Base-by-base conservation (phyloP, 192 early-diverging fungal species). In the Coemansia sp. region DNA sequence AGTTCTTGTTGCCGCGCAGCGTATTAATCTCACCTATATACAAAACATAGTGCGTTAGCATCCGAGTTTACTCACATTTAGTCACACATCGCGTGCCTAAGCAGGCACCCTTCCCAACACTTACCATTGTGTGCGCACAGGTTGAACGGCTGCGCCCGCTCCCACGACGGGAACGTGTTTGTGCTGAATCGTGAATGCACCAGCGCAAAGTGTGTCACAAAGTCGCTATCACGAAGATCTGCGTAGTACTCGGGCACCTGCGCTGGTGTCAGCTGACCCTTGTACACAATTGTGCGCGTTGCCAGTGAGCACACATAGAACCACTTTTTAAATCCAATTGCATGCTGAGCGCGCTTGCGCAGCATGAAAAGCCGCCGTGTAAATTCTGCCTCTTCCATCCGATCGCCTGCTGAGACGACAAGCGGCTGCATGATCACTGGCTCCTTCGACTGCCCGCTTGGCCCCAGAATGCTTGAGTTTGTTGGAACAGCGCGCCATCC, bases 111-210 rank as follows among this genome's bases (percentile, higher is more conserved):
- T n/a, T n/a, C n/a, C n/a, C n/a, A n/a, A n/a, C n/a, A n/a, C 73
- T 66, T 69, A 93, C 94, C 96, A 73, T 98, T 98, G 84, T 98
- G 96, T 45, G 95, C 96, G 62, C 90, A 90, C 92, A 91, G 92
- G 70, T 93, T 82, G 91, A 98, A 94, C 33, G 96, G 96, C 78
- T 98, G 96, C 41, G 96, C 95, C 62, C 96, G 88, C 79, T 98
- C 96, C 96, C 96, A 98, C 9, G 88, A 91, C 9, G 96, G 96
- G 82, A 98, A 98, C 13, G 96, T 98, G 81, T 98, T 98, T 30
- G 96, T 98, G 37, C 94, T 96, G 86, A 98, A 98, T 52, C 96
- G 87, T 40, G 94, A 97, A 81, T 98, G 96, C 27, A 98, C 96
- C 46, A 98, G 82, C 9, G 91, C 90, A 88, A 98, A 98, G 64